Conservation (phyloP, 371 early-diverging fungal genomes). For the Dinochytrium kinnereticum region DNA sequence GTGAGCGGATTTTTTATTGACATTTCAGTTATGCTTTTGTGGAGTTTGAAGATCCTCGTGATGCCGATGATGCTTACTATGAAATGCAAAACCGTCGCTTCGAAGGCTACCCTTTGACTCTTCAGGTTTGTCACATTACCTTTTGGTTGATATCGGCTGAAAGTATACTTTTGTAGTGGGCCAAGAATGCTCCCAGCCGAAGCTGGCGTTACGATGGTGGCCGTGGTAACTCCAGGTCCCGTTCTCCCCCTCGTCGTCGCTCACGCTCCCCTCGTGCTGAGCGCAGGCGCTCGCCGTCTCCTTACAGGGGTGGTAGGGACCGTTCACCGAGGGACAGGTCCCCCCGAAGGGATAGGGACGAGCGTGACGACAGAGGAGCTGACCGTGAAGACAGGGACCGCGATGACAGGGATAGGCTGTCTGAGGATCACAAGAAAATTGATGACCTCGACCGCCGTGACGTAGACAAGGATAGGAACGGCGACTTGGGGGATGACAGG, state of each 20-base stretch:
- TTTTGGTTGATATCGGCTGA: background rate
- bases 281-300: constrained; percentile 9
- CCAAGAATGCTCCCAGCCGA: constrained; percentile 69
- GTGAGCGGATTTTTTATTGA: background rate
- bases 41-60: constrained; percentile 86
- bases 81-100: constrained; percentile 86
- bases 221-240: constrained; percentile 23
- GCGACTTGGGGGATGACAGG: constrained; percentile 7
- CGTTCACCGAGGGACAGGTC: background rate
- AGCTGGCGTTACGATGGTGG: constrained; percentile 66
- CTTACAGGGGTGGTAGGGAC: background rate
- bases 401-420: background rate
- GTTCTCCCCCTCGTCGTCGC: constrained; percentile 42
- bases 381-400: constrained; percentile 2
- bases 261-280: constrained; percentile 21
- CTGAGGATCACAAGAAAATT: background rate
- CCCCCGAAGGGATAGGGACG: background rate
- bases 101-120: constrained; percentile 76
- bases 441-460: background rate
- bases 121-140: constrained; percentile 67
- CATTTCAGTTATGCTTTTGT: constrained; percentile 82
- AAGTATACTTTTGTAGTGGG: constrained; percentile 55
- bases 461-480: constrained; percentile 14
- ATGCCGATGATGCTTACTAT: constrained; percentile 86
- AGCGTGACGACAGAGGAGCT: constrained; percentile 1